A percentile compares a stretch with the other conserved stretches of the same genome.
Conservation (phyloP, 2,329 filamentous ascomycete genomes). For the Hypoxylon sp. region DNA sequence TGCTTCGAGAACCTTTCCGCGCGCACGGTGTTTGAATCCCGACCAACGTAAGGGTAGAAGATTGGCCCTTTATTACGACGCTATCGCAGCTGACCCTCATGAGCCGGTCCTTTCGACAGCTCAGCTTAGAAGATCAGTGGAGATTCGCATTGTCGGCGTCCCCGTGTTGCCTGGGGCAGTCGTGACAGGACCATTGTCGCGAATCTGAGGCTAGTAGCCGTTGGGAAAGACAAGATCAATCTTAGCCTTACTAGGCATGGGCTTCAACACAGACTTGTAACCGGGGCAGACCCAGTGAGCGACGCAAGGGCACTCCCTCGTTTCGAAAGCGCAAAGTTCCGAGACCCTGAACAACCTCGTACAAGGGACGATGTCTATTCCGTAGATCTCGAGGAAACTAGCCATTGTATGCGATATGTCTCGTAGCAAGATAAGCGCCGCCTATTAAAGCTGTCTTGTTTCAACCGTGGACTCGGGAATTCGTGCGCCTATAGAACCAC, state of each 20-base stretch:
- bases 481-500: slow-evolving; percentile 5
- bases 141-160: slow-evolving; percentile 19
- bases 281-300: slow-evolving; percentile 8
- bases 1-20: neutral
- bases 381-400: slow-evolving; percentile 5
- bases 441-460: slow-evolving; percentile 10
- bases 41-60: slow-evolving; percentile 14
- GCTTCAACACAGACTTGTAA: slow-evolving; percentile 19
- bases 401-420: slow-evolving; percentile 6
- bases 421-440: slow-evolving; percentile 12
- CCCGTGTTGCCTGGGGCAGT: slow-evolving; percentile 7
- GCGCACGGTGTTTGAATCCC: neutral
- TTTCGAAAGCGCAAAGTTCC: slow-evolving; percentile 21
- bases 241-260: slow-evolving; percentile 19
- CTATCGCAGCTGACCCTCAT: slow-evolving; percentile 20
- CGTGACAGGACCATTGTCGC: neutral
- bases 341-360: slow-evolving; percentile 21
- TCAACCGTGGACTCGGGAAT: slow-evolving; percentile 6
- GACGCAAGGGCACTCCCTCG: slow-evolving; percentile 36
- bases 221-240: slow-evolving; percentile 13
- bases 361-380: slow-evolving; percentile 1
- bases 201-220: neutral
- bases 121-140: slow-evolving; percentile 40
- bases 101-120: slow-evolving; percentile 15
- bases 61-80: slow-evolving; percentile 14